A percentile compares a stretch with the other conserved stretches of the same genome.
phyloP scores from a whole-genome alignment of 78 protist genomes.

The Pigoraptor vietnamica region DNA sequence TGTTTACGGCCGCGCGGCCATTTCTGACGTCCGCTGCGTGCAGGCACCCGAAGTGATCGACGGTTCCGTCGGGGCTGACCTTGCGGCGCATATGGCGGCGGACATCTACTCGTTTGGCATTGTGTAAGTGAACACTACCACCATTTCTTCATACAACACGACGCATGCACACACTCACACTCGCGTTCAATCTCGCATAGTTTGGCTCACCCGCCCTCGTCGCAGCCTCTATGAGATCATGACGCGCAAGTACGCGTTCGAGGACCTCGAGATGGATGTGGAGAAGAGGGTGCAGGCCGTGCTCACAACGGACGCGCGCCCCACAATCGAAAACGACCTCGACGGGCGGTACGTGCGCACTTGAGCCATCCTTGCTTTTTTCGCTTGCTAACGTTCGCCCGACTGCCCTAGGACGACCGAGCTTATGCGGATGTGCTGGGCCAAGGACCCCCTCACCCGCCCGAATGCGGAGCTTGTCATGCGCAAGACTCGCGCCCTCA shows the following conservation, averaged over 20 bases:
- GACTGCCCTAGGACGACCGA: neutral
- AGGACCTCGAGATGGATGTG: neutral
- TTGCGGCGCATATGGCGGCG: neutral
- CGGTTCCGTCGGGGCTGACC: neutral
- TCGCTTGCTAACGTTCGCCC: neutral
- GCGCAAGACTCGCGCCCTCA: neutral
- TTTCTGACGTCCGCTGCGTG: no score
- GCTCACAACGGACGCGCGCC: neutral
- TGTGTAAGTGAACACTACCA: neutral
- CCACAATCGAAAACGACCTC: neutral
- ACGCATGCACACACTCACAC: no score
- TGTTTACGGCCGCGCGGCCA: neutral
- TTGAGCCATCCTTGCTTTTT: no score
- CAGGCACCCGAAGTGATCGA: neutral
- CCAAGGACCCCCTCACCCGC: neutral
- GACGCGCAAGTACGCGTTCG: neutral
- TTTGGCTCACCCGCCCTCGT: no score
- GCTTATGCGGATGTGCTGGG: neutral
- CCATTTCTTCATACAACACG: no score
- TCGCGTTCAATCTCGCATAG: no score
- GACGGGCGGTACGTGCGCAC: neutral
- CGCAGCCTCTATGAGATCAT: neutral
- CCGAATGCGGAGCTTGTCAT: neutral
- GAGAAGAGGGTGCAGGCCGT: neutral
- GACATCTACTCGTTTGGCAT: neutral